Base-by-base conservation (phyloP, 2,329 filamentous ascomycete genomes). In the Dactylonectria macrodidyma region DNA sequence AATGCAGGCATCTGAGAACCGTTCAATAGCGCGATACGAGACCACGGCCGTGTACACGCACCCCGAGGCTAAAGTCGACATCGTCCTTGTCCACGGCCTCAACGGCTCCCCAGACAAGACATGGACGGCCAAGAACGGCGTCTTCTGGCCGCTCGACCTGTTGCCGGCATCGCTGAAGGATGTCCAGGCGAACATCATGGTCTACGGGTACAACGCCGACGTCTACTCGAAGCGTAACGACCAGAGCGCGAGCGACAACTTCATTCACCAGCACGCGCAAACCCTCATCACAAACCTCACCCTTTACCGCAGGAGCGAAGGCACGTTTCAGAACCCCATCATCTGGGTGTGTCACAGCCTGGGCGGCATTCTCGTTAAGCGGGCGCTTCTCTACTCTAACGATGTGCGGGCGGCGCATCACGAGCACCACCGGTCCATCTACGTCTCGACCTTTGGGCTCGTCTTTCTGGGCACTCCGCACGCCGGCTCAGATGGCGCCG, bases 391-490 rank as follows among this genome's bases (percentile, higher is more conserved):
- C 57, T 90, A 92, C 77, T 92, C 90, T 52, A 87, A 88, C 71
- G 91, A 90, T 73, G 78, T 92, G 12, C 85, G 84, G 8, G 86
- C 85, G 47, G 85, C 87, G 63, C 86, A 89, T 71, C 87, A 90
- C 44, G 88, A 93, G 67, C 87, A 92, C 62, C 85, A 90, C 41
- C 87, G 91, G 22, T 91, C 91, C 11, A 88, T 94, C 59, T 94
- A 88, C 72, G 87, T 94, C 10, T 94, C 91, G 1, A 95, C 93
- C 0, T 95, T 91, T 75, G 93, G 90, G 26, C 88, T 95, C 65
- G 85, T 95, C 38, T 95, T 95, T 77, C 85, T 95, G 33, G 93
- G 92, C 14, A 95, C 93, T 14, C 93, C 93, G 7, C 93, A 95
- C 78, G 89, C 86, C 19, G 92, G 92, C 9, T 90, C 91, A 2